phyloP scores from a whole-genome alignment of 768 basidiomycete species.

The Phylloporus scabripes region DNA sequence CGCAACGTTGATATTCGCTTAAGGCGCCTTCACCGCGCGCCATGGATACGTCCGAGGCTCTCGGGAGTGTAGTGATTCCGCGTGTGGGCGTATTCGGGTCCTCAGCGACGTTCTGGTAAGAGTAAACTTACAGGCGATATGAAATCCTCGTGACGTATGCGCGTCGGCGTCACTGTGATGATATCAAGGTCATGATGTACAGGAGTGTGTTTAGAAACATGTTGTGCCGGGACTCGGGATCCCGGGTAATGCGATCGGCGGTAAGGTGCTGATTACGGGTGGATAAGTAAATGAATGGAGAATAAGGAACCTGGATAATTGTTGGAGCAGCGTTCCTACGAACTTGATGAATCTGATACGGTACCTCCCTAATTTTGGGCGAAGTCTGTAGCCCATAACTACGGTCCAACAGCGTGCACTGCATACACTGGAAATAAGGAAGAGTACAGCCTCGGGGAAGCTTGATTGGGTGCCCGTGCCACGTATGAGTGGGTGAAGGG shows the following conservation, averaged over 20 bases:
- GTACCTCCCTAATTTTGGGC: too few species aligned
- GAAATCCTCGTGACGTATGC: constrained; percentile 12
- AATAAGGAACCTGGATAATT: not conserved
- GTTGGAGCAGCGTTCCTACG: constrained; percentile 9
- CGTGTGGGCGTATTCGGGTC: constrained; percentile 7
- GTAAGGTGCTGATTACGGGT: constrained; percentile 3
- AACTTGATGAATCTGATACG: constrained; percentile 6
- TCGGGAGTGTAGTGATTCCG: constrained; percentile 1
- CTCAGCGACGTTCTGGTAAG: not conserved
- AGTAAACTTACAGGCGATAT: not conserved
- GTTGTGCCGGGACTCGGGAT: constrained; percentile 6
- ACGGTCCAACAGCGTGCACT: constrained; percentile 1
- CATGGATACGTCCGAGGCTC: not conserved
- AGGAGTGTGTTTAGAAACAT: constrained; percentile 3
- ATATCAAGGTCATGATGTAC: not conserved
- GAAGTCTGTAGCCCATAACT: too few species aligned
- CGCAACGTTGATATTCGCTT: constrained; percentile 4
- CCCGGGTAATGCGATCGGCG: constrained; percentile 1
- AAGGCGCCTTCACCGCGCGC: not conserved
- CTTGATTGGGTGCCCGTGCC: not conserved
- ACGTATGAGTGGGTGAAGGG: too few species aligned
- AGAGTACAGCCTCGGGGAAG: constrained; percentile 6
- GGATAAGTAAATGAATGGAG: not conserved
- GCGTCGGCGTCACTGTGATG: constrained; percentile 7
- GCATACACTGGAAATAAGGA: constrained; percentile 11